Conservation (phyloP, 2,329 filamentous ascomycete species). For the Colletotrichum spaethianum region DNA sequence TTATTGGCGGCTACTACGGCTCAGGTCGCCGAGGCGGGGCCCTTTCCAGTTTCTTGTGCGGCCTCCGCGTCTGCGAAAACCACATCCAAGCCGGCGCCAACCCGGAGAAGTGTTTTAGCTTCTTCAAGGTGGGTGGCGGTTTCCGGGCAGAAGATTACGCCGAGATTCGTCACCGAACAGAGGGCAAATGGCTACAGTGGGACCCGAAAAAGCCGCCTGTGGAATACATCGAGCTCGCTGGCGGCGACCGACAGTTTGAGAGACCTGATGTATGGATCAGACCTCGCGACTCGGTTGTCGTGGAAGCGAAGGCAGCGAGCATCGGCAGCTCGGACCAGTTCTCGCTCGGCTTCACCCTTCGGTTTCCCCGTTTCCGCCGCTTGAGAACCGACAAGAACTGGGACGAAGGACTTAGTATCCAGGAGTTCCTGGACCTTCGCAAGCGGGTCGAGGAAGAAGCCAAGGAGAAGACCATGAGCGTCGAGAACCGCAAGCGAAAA, state of each 20-base stretch:
- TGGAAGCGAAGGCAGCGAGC: constrained; percentile 90
- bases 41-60: constrained; percentile 91
- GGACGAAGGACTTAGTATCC: constrained; percentile 82
- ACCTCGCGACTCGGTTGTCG: constrained; percentile 86
- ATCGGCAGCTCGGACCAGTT: constrained; percentile 84
- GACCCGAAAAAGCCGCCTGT: constrained; percentile 82
- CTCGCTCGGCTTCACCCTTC: constrained; percentile 80
- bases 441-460: constrained; percentile 78
- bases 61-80: constrained; percentile 81
- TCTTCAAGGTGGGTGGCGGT: constrained; percentile 98
- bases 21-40: constrained; percentile 86
- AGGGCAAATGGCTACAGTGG: constrained; percentile 94
- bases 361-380: constrained; percentile 91
- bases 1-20: constrained; percentile 95
- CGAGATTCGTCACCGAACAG: constrained; percentile 84
- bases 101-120: constrained; percentile 88
- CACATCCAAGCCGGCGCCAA: constrained; percentile 72
- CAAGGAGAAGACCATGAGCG: constrained; percentile 81
- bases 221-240: constrained; percentile 85
- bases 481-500: constrained; percentile 76
- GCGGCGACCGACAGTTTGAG: constrained; percentile 81
- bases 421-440: constrained; percentile 83
- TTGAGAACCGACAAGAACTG: constrained; percentile 88
- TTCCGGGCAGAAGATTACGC: constrained; percentile 89
- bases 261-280: constrained; percentile 94